These are phyloP conservation scores for Nepenthes alata DNA, from an alignment of 179 eudicot species.

Conservation along the genomic window DNA sequence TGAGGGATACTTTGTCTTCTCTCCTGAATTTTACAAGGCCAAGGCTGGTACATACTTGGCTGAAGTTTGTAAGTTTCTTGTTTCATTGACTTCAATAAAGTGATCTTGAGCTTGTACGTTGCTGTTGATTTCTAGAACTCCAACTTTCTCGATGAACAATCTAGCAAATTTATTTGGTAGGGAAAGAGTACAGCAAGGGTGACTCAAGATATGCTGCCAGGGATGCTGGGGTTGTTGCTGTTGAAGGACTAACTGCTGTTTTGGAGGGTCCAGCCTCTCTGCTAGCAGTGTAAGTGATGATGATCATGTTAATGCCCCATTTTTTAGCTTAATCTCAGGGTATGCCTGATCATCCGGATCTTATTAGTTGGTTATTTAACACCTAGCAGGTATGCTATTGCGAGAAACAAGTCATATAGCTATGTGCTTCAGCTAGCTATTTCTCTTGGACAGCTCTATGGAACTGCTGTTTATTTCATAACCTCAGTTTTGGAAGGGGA, in stretches of 20 bases:
- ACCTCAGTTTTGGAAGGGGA: conserved; percentile 75
- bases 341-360: not conserved
- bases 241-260: conserved; percentile 74
- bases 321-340: not conserved
- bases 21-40: conserved; percentile 71
- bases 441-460: conserved; percentile 81
- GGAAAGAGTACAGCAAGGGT: conserved; percentile 96
- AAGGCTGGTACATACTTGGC: conserved; percentile 54
- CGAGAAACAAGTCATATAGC: conserved; percentile 59
- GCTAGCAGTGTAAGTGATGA: conserved; percentile 59
- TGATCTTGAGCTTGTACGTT: not conserved
- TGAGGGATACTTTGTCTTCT: conserved; percentile 81
- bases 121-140: not conserved
- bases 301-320: not conserved
- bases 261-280: conserved; percentile 76
- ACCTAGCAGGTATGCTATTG: conserved; percentile 72
- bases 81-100: not conserved
- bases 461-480: conserved; percentile 55
- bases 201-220: conserved; percentile 80
- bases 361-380: conserved; percentile 1
- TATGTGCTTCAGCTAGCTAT: conserved; percentile 63
- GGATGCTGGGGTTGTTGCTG: conserved; percentile 52
- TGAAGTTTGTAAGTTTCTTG: conserved; percentile 66
- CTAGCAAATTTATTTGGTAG: conserved; percentile 20
- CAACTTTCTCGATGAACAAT: not conserved